phyloP scores from a whole-genome alignment of 1,284 basidiomycete species.

The Puccinia horiana region DNA sequence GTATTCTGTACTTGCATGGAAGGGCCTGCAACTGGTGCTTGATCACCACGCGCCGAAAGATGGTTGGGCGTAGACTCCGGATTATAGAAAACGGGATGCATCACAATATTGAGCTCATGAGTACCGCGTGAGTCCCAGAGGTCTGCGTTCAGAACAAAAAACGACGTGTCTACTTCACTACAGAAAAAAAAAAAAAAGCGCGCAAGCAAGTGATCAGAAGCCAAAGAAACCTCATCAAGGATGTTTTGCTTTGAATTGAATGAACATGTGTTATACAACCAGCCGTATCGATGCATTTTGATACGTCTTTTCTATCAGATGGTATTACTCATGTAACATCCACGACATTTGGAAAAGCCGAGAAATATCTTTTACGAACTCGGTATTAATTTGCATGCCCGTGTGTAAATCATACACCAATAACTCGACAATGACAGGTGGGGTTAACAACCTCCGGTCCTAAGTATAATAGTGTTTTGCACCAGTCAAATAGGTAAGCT shows the following conservation, averaged over 20 bases:
- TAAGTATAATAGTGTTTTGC: conserved; percentile 56
- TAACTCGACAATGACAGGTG: conserved; percentile 70
- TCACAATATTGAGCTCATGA: conserved; percentile 41
- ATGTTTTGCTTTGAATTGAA: neutral
- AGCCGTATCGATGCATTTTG: neutral
- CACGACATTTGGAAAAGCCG: neutral
- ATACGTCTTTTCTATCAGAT: neutral
- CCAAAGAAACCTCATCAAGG: conserved; percentile 1
- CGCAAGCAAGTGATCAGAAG: conserved; percentile 24
- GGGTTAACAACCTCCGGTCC: conserved; percentile 86
- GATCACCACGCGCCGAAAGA: neutral
- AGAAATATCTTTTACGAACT: conserved; percentile 40
- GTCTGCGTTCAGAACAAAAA: conserved; percentile 83
- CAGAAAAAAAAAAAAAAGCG: conserved; percentile 48
- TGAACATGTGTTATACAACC: neutral
- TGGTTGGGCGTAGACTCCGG: conserved; percentile 10
- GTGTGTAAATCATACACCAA: conserved; percentile 54
- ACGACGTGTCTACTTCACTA: conserved; percentile 79
- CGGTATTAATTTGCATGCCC: conserved; percentile 54
- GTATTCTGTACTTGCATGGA: neutral
- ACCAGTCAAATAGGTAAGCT: neutral
- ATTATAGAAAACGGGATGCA: conserved; percentile 47
- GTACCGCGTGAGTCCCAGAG: conserved; percentile 63
- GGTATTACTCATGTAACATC: neutral
- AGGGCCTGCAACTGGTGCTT: conserved; percentile 5